Conservation (phyloP, 2,329 filamentous ascomycete species). For the Diaporthe sp. region DNA sequence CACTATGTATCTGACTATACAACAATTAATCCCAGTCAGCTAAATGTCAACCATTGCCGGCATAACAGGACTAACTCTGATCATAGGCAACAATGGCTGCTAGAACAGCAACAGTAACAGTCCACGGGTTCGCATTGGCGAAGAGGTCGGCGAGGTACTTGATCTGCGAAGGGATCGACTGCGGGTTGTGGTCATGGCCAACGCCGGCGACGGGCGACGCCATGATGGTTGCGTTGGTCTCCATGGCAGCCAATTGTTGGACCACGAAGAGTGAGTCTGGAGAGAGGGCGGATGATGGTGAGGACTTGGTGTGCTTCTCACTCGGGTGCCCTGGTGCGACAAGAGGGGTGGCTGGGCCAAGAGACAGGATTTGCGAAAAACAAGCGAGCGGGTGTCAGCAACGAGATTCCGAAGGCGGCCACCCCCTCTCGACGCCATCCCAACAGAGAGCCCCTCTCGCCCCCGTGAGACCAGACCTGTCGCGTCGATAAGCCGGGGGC, state of each 20-base stretch:
- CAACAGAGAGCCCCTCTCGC: not conserved
- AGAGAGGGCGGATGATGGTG: not conserved
- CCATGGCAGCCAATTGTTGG: not conserved
- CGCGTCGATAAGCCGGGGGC: not conserved
- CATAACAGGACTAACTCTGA: not conserved
- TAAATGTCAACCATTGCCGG: not conserved
- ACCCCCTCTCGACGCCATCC: not conserved
- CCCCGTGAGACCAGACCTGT: not conserved
- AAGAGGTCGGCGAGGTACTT: slow-evolving; percentile 1
- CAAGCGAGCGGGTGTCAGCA: not conserved
- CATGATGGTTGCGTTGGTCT: not conserved
- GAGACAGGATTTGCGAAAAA: not conserved
- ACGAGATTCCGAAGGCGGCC: not conserved
- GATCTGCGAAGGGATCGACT: not conserved
- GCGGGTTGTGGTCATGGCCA: not conserved
- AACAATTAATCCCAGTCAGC: not conserved
- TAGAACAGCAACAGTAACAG: not conserved
- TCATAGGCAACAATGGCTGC: not conserved
- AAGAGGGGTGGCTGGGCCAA: not conserved
- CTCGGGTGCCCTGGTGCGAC: not conserved
- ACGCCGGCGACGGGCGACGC: not conserved
- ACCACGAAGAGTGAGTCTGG: not conserved
- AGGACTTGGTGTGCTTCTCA: not conserved
- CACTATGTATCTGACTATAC: not conserved
- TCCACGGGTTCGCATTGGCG: not conserved